These are phyloP conservation scores for Starmerella potacharoeniae DNA, from an alignment of 805 yeast genomes.

Conservation along the genomic window DNA sequence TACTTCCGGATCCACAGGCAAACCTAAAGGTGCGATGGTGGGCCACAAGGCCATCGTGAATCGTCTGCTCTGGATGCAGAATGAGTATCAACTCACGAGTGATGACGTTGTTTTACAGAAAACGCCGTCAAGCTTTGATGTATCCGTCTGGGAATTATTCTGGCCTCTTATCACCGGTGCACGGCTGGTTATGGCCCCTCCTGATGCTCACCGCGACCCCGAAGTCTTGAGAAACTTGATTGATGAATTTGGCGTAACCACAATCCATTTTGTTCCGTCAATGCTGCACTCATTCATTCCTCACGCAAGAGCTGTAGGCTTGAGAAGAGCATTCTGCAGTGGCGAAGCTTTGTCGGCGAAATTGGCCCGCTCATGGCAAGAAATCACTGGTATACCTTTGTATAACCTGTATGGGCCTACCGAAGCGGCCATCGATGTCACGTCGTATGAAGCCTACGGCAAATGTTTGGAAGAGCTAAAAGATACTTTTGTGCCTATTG, in stretches of 20 bases:
- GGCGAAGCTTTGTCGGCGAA: constrained; percentile 12
- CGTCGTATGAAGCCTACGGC: constrained; percentile 7
- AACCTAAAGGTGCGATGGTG: constrained; percentile 71
- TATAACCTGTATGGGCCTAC: constrained; percentile 18
- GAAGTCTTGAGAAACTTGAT: background rate
- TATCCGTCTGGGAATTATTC: constrained; percentile 17
- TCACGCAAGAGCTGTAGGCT: background rate
- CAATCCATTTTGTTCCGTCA: constrained; percentile 17
- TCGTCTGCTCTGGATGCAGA: constrained; percentile 15
- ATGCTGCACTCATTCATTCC: constrained; percentile 11
- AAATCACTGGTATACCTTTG: constrained; percentile 3
- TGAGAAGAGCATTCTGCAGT: constrained; percentile 12
- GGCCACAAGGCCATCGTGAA: constrained; percentile 13
- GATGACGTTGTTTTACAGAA: constrained; percentile 12
- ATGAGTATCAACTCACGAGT: background rate
- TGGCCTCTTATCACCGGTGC: constrained; percentile 16
- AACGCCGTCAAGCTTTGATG: constrained; percentile 17
- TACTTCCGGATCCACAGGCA: constrained; percentile 78
- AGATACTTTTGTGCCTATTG: constrained; percentile 8
- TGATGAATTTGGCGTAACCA: constrained; percentile 4
- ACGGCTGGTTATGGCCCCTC: constrained; percentile 12
- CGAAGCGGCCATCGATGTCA: constrained; percentile 18
- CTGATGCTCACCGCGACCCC: constrained; percentile 15
- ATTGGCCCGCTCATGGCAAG: constrained; percentile 9
- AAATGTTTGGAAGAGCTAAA: background rate